Conservation (phyloP, 495 filamentous ascomycete genomes). For the Beverwykella pulmonaria region DNA sequence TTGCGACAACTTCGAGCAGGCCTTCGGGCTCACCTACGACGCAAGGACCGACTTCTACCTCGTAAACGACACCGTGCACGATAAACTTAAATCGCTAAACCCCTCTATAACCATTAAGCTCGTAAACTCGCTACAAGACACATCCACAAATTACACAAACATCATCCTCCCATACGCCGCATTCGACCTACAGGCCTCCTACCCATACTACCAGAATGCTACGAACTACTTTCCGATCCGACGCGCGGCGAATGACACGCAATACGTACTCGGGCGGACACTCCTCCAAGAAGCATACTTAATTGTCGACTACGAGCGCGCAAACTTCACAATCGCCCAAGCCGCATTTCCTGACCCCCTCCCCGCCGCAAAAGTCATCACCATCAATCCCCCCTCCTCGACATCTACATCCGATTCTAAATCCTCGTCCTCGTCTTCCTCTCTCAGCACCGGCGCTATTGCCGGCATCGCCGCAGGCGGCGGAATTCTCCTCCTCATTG, state of each 20-base stretch:
- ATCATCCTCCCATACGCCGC: constrained; percentile 43
- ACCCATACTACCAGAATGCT: constrained; percentile 32
- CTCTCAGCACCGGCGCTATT: constrained; percentile 32
- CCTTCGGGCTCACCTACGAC: constrained; percentile 45
- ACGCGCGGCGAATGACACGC: constrained; percentile 40
- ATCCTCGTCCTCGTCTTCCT: constrained; percentile 13
- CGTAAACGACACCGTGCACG: constrained; percentile 42
- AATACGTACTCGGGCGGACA: constrained; percentile 41
- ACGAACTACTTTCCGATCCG: constrained; percentile 46
- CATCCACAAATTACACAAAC: constrained; percentile 34
- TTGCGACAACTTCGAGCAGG: constrained; percentile 43
- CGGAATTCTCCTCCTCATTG: constrained; percentile 21
- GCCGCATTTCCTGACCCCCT: constrained; percentile 36
- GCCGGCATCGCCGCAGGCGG: constrained; percentile 38
- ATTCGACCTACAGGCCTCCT: constrained; percentile 40
- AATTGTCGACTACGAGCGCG: constrained; percentile 43
- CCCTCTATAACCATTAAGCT: constrained; percentile 44
- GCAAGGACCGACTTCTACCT: constrained; percentile 39
- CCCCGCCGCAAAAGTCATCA: constrained; percentile 34
- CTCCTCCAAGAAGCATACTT: constrained; percentile 45
- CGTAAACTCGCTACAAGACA: constrained; percentile 31
- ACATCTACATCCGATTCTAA: neutral
- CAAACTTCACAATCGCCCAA: constrained; percentile 41
- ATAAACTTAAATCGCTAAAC: constrained; percentile 35
- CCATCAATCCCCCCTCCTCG: constrained; percentile 25